phyloP scores from a whole-genome alignment of 345 rosid genomes.

The Ailanthus altissimus region DNA sequence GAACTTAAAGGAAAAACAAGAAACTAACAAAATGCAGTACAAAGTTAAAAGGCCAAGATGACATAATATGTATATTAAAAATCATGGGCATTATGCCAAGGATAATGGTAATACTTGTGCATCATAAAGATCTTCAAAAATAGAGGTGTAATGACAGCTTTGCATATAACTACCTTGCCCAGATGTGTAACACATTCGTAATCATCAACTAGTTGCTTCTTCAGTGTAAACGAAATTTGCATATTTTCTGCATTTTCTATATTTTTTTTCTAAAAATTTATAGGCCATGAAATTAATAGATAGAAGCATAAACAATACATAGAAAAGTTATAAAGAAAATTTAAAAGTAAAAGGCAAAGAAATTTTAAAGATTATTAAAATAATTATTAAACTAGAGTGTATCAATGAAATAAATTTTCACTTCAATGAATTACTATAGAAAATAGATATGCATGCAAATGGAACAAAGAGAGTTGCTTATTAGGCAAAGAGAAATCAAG shows the following conservation, averaged over 20 bases:
- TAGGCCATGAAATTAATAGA: slow-evolving; percentile 16
- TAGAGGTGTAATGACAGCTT: slow-evolving; percentile 11
- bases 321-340: background rate
- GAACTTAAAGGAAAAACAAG: too few species aligned
- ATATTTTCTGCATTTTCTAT: slow-evolving; percentile 53
- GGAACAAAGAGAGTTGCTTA: background rate
- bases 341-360: background rate
- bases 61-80: too few species aligned
- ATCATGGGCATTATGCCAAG: background rate
- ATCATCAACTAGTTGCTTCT: slow-evolving; percentile 83
- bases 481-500: background rate
- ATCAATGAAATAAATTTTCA: background rate
- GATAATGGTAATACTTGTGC: background rate
- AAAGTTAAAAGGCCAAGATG: too few species aligned
- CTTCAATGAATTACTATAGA: background rate
- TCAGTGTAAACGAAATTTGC: slow-evolving; percentile 63
- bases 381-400: background rate
- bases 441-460: background rate
- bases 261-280: slow-evolving; percentile 53
- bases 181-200: slow-evolving; percentile 72
- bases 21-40: too few species aligned
- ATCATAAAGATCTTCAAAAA: background rate
- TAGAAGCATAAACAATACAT: background rate
- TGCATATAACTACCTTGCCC: slow-evolving; percentile 59
- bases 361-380: background rate